phyloP scores from a whole-genome alignment of 345 rosid genomes.

The Pistacia vera region DNA sequence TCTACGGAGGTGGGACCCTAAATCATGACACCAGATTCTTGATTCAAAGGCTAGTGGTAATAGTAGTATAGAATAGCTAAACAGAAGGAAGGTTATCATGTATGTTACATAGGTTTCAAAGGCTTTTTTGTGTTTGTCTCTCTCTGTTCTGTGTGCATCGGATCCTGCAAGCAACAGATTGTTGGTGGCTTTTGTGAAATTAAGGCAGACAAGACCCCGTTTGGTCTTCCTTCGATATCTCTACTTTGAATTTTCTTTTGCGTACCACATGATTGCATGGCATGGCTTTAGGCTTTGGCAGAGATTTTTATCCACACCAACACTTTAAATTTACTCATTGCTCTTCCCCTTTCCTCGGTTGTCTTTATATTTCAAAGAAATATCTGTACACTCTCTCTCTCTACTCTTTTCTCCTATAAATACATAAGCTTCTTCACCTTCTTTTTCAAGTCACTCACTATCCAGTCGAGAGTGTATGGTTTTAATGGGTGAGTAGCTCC shows the following conservation, averaged over 20 bases:
- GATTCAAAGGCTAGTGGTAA: conserved; percentile 24
- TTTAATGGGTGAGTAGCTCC: conserved; percentile 53
- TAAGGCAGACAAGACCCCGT: conserved; percentile 32
- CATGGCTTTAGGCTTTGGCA: conserved; percentile 30
- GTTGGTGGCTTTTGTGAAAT: conserved; percentile 36
- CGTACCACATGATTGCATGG: conserved; percentile 51
- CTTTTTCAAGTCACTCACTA: background rate
- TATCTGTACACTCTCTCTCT: background rate
- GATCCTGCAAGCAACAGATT: conserved; percentile 18
- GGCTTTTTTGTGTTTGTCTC: background rate
- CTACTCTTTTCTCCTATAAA: conserved; percentile 44
- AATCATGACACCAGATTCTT: conserved; percentile 30
- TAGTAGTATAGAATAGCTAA: conserved; percentile 3
- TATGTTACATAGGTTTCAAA: conserved; percentile 16
- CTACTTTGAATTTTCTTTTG: conserved; percentile 32
- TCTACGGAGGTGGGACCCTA: conserved; percentile 25
- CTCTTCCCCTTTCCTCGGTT: background rate
- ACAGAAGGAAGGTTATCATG: conserved; percentile 18
- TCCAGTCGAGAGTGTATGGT: background rate
- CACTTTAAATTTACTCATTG: conserved; percentile 24
- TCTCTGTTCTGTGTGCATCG: conserved; percentile 19
- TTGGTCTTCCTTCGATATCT: conserved; percentile 25
- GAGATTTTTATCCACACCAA: background rate
- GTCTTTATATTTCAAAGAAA: background rate
- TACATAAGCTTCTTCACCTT: conserved; percentile 15